phyloP scores from a whole-genome alignment of 352 stramenopile species.

The Pythium insidiosum region DNA sequence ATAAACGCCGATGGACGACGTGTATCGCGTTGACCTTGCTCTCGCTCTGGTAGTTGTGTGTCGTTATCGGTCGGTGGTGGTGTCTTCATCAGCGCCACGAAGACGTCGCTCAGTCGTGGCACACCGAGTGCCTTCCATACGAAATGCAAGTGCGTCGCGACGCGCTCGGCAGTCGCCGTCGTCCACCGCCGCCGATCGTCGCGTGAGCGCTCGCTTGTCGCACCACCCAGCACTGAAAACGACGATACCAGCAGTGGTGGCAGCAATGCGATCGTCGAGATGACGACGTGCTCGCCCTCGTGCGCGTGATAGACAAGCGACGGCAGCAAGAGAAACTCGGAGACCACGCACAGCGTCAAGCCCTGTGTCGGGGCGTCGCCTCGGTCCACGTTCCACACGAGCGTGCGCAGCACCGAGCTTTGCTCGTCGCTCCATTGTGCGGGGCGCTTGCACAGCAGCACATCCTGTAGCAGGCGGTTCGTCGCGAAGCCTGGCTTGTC shows the following conservation, averaged over 20 bases:
- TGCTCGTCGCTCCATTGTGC: conserved; percentile 28
- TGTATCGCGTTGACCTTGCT: too few relatives aligned
- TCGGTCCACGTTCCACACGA: conserved; percentile 25
- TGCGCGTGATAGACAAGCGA: conserved; percentile 24
- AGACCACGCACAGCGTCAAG: conserved; percentile 13
- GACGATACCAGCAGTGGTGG: conserved; percentile 7
- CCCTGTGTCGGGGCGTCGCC: background rate
- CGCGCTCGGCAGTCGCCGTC: too few relatives aligned
- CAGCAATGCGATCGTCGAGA: conserved; percentile 30
- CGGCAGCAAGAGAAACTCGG: conserved; percentile 19
- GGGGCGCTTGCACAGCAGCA: conserved; percentile 41
- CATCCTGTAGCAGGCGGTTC: conserved; percentile 27
- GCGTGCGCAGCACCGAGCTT: conserved; percentile 37
- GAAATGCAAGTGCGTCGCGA: too few relatives aligned
- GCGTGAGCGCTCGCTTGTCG: too few relatives aligned
- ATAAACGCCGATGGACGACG: background rate
- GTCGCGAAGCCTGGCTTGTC: conserved; percentile 36
- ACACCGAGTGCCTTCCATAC: too few relatives aligned
- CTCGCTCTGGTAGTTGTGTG: too few relatives aligned
- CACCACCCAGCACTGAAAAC: too few relatives aligned
- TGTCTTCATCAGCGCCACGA: too few relatives aligned
- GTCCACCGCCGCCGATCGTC: too few relatives aligned
- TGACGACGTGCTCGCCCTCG: conserved; percentile 25
- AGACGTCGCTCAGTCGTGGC: too few relatives aligned
- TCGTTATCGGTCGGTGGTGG: too few relatives aligned